phyloP scores from a whole-genome alignment of 2,329 filamentous ascomycete species.

The Aphanoascus verrucosus region DNA sequence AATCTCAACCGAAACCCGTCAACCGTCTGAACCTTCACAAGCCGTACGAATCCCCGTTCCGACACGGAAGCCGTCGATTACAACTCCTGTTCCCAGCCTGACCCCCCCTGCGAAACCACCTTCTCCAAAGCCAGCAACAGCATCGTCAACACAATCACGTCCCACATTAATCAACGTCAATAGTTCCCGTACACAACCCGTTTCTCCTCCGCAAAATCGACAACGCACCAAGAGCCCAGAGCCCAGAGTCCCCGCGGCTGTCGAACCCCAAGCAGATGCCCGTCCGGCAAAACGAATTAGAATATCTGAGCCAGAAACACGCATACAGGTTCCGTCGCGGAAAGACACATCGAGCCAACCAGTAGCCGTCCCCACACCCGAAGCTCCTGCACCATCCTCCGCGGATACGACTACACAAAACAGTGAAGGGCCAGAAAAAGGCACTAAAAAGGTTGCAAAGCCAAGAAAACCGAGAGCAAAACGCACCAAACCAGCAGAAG shows the following conservation, averaged over 20 bases:
- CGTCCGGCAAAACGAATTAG: slow-evolving; percentile 25
- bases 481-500: slow-evolving; percentile 22
- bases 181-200: not conserved
- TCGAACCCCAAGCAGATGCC: slow-evolving; percentile 14
- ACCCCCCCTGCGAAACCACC: slow-evolving; percentile 6
- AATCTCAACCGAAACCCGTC: not conserved
- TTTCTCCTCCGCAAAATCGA: slow-evolving; percentile 1
- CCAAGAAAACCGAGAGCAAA: slow-evolving; percentile 15
- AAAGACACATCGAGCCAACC: not conserved
- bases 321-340: not conserved
- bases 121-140: not conserved
- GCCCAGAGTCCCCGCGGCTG: not conserved
- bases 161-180: not conserved
- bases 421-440: slow-evolving; percentile 14
- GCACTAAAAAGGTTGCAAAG: slow-evolving; percentile 6
- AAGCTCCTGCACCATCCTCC: slow-evolving; percentile 12
- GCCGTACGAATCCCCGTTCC: slow-evolving; percentile 2
- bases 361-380: slow-evolving; percentile 15
- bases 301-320: slow-evolving; percentile 13
- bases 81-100: slow-evolving; percentile 15
- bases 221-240: slow-evolving; percentile 1
- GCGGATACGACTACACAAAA: slow-evolving; percentile 13
- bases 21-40: not conserved
- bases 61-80: not conserved
- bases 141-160: not conserved